Evolutionary conservation across 192 early-diverging fungal species (phyloP).

Genomic region (Entomortierella beljakovae): DNA sequence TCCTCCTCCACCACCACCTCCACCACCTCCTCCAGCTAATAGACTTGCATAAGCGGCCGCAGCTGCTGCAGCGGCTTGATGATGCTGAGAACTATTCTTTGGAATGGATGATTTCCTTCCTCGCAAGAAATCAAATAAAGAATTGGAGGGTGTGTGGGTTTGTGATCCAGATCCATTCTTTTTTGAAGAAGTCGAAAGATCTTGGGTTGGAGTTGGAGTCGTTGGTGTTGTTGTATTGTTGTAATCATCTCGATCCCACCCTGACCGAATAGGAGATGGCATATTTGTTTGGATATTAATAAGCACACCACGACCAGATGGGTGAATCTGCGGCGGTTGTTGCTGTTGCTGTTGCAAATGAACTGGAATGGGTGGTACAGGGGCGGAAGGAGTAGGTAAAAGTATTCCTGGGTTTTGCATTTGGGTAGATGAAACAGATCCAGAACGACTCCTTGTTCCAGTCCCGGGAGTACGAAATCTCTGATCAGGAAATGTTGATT

Average conservation of each 20-base stretch:
- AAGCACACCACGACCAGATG: constrained; percentile 5
- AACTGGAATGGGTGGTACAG: background rate
- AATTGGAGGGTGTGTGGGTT: constrained; percentile 4
- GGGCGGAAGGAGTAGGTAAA: background rate
- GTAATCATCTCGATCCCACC: constrained; percentile 34
- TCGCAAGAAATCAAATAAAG: constrained; percentile 39
- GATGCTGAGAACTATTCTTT: constrained; percentile 8
- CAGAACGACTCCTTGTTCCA: constrained; percentile 13
- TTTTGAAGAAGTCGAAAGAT: background rate
- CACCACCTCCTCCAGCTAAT: too few relatives aligned
- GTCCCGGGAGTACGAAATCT: background rate
- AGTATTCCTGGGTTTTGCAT: background rate
- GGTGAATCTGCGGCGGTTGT: background rate
- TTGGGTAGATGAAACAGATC: constrained; percentile 6
- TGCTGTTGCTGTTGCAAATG: background rate
- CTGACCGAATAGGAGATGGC: constrained; percentile 14
- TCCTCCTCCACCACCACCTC: too few relatives aligned
- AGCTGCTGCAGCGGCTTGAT: constrained; percentile 5
- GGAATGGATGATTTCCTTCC: constrained; percentile 18
- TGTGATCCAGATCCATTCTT: background rate
- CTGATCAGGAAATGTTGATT: background rate
- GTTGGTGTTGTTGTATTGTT: constrained; percentile 15
- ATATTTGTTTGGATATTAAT: constrained; percentile 1
- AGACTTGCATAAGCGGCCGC: too few relatives aligned
- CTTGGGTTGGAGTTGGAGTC: constrained; percentile 2